Conservation (phyloP, 2,329 filamentous ascomycete species). For the Hypomyces rosellus region DNA sequence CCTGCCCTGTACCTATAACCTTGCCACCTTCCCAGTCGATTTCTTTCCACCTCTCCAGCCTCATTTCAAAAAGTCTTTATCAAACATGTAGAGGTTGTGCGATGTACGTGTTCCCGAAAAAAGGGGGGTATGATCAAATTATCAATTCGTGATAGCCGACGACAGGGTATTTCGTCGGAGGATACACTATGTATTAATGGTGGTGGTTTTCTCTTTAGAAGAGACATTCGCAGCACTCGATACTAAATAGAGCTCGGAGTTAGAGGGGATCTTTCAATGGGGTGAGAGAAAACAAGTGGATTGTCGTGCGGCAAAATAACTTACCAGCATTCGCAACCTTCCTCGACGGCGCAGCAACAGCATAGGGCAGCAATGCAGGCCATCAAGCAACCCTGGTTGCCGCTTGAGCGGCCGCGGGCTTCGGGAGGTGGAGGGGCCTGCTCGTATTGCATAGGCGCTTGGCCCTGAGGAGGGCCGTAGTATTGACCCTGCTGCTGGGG, state of each 20-base stretch:
- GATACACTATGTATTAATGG: no score
- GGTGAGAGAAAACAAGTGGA: not conserved
- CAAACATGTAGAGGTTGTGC: no score
- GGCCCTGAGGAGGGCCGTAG: constrained; percentile 26
- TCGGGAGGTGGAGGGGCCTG: constrained; percentile 29
- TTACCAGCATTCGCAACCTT: constrained; percentile 46
- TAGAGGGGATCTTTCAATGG: not conserved
- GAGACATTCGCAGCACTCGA: constrained; percentile 38
- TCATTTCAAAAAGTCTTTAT: no score
- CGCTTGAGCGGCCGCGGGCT: constrained; percentile 23
- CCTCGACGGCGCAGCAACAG: constrained; percentile 45
- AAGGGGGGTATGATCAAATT: no score
- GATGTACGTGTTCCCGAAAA: no score
- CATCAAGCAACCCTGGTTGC: constrained; percentile 37
- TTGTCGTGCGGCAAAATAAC: constrained; percentile 11
- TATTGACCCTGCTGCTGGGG: constrained; percentile 22
- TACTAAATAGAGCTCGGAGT: constrained; percentile 18
- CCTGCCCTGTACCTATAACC: no score
- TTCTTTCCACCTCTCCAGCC: no score
- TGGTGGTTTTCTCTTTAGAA: constrained; percentile 19
- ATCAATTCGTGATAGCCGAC: no score
- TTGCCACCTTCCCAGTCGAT: no score
- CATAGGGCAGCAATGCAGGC: constrained; percentile 43
- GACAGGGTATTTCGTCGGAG: no score
- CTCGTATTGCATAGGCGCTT: constrained; percentile 40